Evolutionary conservation across 1,284 basidiomycete genomes (phyloP).

Genomic region (Ustanciosporium gigantosporum): DNA sequence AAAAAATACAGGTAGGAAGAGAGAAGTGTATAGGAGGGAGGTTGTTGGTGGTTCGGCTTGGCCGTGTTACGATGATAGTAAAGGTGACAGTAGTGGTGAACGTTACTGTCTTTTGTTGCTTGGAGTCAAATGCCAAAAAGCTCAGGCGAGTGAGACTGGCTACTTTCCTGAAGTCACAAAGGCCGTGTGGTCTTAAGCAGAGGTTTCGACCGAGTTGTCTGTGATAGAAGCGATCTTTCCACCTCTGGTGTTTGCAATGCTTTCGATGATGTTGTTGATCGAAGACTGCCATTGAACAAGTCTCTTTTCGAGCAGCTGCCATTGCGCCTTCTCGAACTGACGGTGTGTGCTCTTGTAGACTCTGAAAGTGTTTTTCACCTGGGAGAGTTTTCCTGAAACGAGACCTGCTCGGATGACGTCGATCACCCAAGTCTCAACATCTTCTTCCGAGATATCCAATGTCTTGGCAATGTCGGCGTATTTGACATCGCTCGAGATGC

Average conservation of each 20-base stretch:
- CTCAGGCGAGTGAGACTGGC: too few species aligned
- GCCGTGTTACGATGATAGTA: too few species aligned
- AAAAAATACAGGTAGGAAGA: too few species aligned
- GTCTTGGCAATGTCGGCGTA: constrained; percentile 47
- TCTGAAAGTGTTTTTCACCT: constrained; percentile 53
- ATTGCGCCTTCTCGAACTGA: constrained; percentile 54
- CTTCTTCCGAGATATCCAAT: constrained; percentile 34
- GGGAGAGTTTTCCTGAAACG: constrained; percentile 55
- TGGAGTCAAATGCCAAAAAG: too few species aligned
- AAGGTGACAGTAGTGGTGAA: too few species aligned
- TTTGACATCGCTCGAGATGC: constrained; percentile 49
- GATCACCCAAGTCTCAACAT: constrained; percentile 61
- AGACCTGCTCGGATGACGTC: constrained; percentile 60
- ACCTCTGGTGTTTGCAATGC: constrained; percentile 34
- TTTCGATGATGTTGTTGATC: constrained; percentile 45
- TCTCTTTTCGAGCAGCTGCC: constrained; percentile 50
- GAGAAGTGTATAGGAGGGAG: too few species aligned
- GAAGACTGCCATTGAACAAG: constrained; percentile 54
- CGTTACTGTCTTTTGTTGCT: too few species aligned
- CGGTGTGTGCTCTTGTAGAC: constrained; percentile 56
- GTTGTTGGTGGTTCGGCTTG: too few species aligned
- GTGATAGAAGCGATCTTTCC: too few species aligned
- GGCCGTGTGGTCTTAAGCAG: constrained; percentile 6
- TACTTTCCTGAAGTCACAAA: too few species aligned
- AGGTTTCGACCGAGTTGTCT: neutral